Base-by-base conservation (phyloP, 2,329 filamentous ascomycete species). In the Neoascochyta sp. region DNA sequence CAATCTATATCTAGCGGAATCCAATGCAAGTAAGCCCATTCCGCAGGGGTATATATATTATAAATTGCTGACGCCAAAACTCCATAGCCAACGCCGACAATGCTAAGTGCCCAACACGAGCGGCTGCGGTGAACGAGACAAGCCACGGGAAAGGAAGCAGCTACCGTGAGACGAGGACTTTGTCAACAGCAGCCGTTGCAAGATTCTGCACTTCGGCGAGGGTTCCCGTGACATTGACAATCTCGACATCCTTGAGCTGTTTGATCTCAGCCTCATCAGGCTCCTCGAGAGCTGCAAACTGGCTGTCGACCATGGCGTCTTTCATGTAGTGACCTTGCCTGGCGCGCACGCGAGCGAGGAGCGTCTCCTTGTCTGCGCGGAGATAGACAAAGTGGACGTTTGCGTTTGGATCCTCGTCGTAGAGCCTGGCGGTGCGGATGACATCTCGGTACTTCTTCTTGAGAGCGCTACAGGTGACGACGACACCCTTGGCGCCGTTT, bases 381-480 rank as follows among this genome's bases (percentile, higher is more conserved):
- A 98, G 80, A 66, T 90, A 98, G 49, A 98, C 81, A 60, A 98
- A 96, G 66, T 95, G 90, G 28, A 96, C 66, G 13, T 53, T 55
- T 24, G 71, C 60, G 12, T 65, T 54, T 5, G 63, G 61, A 38
- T 69, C 55, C 38, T 69, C 57, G 38, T 68, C 62, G 45, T 70
- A 65, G 45, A 70, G 65, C 5, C 63, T 52, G n/a, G 69, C 70
- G n/a, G 68, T 59, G 10, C 70, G 67, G 33, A 73, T 66, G 30
- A 71, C 67, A 45, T 98, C 92, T 50, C 92, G 82, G 71, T 98
- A 98, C 68, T 94, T 95, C 62, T 86, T 85, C 74, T 96, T 96
- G 31, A 98, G 75, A 2, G 90, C 92, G 9, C 87, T 95, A 74
- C 92, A 98, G 30, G 92, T 95, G 39, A 98, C 76, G 27, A 98